Percentiles rank a stretch among this genome's conserved stretches.
These are phyloP conservation scores for Rickenella mellea DNA, from an alignment of 768 basidiomycete species.

Conservation along the genomic window DNA sequence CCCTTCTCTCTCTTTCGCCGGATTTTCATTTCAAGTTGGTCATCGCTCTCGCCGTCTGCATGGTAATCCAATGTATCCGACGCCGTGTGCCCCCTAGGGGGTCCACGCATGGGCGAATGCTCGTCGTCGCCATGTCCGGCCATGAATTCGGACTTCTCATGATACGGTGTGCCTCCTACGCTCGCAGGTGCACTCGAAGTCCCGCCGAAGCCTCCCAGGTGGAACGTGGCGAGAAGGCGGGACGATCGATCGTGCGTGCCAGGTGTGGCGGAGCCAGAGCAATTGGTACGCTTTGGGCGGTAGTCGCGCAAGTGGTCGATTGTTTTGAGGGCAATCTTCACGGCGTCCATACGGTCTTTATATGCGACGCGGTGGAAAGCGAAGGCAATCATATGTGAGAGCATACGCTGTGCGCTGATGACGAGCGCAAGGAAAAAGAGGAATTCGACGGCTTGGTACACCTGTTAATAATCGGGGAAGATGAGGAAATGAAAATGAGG, in stretches of 20 bases:
- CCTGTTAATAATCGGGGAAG: constrained; percentile 20
- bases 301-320: constrained; percentile 63
- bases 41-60: constrained; percentile 19
- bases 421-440: constrained; percentile 68
- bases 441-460: constrained; percentile 60
- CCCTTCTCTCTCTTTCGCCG: constrained; percentile 9
- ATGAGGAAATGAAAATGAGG: neutral
- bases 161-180: constrained; percentile 21
- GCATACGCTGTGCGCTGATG: constrained; percentile 52
- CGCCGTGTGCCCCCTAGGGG: constrained; percentile 9
- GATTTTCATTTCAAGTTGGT: constrained; percentile 19
- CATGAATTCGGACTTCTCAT: constrained; percentile 29
- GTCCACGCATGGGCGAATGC: constrained; percentile 13
- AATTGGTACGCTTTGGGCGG: constrained; percentile 38
- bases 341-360: constrained; percentile 55
- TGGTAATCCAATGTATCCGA: constrained; percentile 2
- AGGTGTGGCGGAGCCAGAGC: constrained; percentile 22
- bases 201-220: constrained; percentile 4
- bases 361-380: constrained; percentile 73
- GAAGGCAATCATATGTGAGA: constrained; percentile 66
- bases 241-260: constrained; percentile 9
- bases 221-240: constrained; percentile 7
- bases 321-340: constrained; percentile 41
- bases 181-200: constrained; percentile 5
- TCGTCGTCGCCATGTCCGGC: too few species aligned